Conservation (phyloP, 768 basidiomycete genomes). For the Amanita rubescens region DNA sequence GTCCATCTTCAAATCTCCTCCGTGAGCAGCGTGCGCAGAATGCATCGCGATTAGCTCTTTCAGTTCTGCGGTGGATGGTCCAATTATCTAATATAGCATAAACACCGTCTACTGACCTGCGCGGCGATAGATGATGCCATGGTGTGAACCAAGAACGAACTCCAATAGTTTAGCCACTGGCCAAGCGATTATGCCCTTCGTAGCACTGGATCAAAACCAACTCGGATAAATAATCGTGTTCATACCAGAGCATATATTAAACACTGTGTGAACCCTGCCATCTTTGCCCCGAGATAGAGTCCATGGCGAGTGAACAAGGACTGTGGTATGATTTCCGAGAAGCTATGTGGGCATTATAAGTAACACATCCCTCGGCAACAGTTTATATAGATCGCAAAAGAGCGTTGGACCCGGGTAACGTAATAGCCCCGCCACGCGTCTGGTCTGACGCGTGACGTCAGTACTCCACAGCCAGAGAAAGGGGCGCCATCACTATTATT, state of each 20-base stretch:
- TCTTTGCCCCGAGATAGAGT: slow-evolving; percentile 80
- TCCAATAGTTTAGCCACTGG: slow-evolving; percentile 82
- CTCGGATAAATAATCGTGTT: background rate
- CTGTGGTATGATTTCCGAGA: slow-evolving; percentile 89
- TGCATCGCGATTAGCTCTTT: slow-evolving; percentile 92
- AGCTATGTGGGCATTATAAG: slow-evolving; percentile 34
- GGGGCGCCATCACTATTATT: background rate
- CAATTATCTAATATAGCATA: background rate
- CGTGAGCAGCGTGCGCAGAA: slow-evolving; percentile 59
- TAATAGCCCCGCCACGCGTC: background rate
- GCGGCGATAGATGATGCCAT: slow-evolving; percentile 87
- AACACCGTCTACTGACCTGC: slow-evolving; percentile 41
- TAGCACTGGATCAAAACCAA: background rate
- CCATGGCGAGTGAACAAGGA: slow-evolving; percentile 90
- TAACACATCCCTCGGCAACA: background rate
- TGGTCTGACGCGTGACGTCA: slow-evolving; percentile 26
- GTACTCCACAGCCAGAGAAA: slow-evolving; percentile 5
- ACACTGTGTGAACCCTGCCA: slow-evolving; percentile 61
- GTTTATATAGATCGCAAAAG: too few relatives aligned
- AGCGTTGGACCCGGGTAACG: too few relatives aligned
- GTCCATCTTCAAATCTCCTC: slow-evolving; percentile 81
- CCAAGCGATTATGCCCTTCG: slow-evolving; percentile 70
- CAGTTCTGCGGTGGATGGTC: slow-evolving; percentile 39
- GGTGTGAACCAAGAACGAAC: slow-evolving; percentile 70
- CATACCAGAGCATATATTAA: slow-evolving; percentile 63